Evolutionary conservation across 257 asterid species (phyloP).

Genomic region (Handroanthus guayacan): DNA sequence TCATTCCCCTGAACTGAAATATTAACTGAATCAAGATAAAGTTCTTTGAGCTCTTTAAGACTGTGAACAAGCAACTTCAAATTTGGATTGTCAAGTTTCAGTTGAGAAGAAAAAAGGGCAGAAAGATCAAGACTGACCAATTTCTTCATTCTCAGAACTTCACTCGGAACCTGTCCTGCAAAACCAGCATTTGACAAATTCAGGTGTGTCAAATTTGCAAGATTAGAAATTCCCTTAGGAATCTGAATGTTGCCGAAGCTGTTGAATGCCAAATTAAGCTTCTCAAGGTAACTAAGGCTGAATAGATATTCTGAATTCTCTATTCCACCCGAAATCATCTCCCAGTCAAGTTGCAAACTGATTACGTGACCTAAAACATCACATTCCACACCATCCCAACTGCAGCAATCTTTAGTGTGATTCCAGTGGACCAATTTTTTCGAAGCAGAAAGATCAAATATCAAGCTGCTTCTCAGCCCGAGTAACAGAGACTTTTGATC

Average conservation of each 20-base stretch:
- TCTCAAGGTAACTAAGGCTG: constrained; percentile 39
- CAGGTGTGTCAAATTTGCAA: constrained; percentile 36
- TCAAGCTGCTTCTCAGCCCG: constrained; percentile 37
- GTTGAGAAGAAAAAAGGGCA: background rate
- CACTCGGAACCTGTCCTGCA: constrained; percentile 41
- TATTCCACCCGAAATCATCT: constrained; percentile 41
- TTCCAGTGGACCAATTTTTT: constrained; percentile 43
- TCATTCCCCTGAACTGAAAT: constrained; percentile 34
- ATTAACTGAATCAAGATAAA: constrained; percentile 47
- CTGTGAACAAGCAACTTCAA: constrained; percentile 39
- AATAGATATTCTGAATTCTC: constrained; percentile 42
- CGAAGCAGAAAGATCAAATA: constrained; percentile 30
- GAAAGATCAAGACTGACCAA: constrained; percentile 43
- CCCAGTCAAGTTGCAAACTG: constrained; percentile 40
- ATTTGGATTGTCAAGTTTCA: constrained; percentile 47
- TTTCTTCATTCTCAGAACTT: constrained; percentile 37
- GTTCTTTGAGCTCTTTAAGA: constrained; percentile 37
- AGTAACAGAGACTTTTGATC: constrained; percentile 43
- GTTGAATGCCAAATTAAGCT: constrained; percentile 47
- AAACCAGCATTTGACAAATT: constrained; percentile 49
- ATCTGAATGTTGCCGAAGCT: constrained; percentile 20
- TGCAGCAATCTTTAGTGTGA: constrained; percentile 46
- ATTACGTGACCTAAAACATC: constrained; percentile 45
- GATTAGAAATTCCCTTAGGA: constrained; percentile 35
- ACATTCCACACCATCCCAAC: constrained; percentile 57